Conservation (phyloP, 1,284 basidiomycete species). For the Ustilago cynodontis region DNA sequence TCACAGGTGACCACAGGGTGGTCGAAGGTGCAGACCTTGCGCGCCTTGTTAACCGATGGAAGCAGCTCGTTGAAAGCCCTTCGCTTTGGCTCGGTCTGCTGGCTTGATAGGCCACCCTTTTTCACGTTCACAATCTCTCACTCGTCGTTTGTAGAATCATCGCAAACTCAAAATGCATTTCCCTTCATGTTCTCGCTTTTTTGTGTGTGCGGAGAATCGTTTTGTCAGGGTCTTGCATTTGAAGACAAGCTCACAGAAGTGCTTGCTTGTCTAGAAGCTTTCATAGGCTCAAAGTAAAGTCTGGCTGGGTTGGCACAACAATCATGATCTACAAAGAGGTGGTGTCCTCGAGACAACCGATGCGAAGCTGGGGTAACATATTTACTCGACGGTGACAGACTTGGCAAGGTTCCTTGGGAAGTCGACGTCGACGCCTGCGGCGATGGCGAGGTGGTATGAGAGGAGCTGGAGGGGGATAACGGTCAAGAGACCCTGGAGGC, state of each 20-base stretch:
- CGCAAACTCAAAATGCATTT: neutral
- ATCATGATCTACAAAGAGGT: slow-evolving; percentile 35
- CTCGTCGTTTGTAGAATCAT: slow-evolving; percentile 1
- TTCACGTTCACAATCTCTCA: neutral
- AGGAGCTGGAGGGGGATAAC: slow-evolving; percentile 96
- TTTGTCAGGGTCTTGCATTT: neutral
- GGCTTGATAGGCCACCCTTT: slow-evolving; percentile 13
- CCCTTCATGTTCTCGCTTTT: slow-evolving; percentile 2
- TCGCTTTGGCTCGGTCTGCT: slow-evolving; percentile 78
- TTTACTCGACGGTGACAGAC: slow-evolving; percentile 67
- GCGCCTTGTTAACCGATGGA: slow-evolving; percentile 89
- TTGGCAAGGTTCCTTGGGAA: slow-evolving; percentile 93
- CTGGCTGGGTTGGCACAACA: slow-evolving; percentile 10
- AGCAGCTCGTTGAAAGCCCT: slow-evolving; percentile 84
- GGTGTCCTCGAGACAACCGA: slow-evolving; percentile 3
- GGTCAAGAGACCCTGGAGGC: slow-evolving; percentile 94
- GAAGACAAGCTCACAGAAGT: neutral
- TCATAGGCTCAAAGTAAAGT: neutral
- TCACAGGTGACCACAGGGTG: slow-evolving; percentile 84
- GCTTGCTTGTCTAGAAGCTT: neutral
- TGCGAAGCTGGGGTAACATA: neutral
- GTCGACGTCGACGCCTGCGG: slow-evolving; percentile 96
- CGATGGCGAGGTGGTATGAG: slow-evolving; percentile 94
- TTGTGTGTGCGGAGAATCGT: neutral
- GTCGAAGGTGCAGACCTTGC: slow-evolving; percentile 93